Evolutionary conservation across 345 rosid species (phyloP), one percentile per base, ranked within the genome.

Genomic region (Carallia brachiata): DNA sequence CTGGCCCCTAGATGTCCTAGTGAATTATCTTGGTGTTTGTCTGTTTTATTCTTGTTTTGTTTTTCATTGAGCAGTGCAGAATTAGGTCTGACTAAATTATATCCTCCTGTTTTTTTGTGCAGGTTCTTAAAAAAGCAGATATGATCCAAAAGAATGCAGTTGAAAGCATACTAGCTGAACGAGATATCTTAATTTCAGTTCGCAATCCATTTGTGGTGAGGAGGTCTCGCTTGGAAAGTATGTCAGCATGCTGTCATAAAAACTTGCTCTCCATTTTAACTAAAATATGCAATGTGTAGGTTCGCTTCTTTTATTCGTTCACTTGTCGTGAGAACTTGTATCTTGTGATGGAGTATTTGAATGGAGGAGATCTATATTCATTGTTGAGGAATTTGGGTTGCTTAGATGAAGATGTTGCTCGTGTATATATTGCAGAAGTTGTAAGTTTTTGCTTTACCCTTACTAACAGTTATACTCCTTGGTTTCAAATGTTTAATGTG

Each of bases 151-250:
- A 95, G 83, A 95, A 95, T 87, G 99, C 99, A 61, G 99, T 95
- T 70, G 99, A 95, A 87, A 95, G 99, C 75, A 95, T 95, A 75
- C 80, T 92, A 72, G 99, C 99, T 0, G 99, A 95, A 81, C 96
- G 23, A 23, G 23, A 23, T 23, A 23, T 23, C 23, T 23, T 23
- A 23, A 23, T 23, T 23, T 23, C 23, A 63, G 99, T 95, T 57
- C 94, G 97, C 77, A 95, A 95, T 79, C 99, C 99, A 71, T 95
- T 95, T 89, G 99, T 95, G 99, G 99, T 95, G 84, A 92, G 99
- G 74, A 75, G 79, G 78, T 82, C 80, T 81, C 71, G 63, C 84
- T 80, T 74, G 67, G 36, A 59, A 68, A 74, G 72, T 37, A 61
- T 62, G 80, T 66, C 37, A 66, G 58, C 53, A 65, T 77, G 63